Conservation (phyloP, 2,329 filamentous ascomycete species). For the Drechslerella coelobrocha region DNA sequence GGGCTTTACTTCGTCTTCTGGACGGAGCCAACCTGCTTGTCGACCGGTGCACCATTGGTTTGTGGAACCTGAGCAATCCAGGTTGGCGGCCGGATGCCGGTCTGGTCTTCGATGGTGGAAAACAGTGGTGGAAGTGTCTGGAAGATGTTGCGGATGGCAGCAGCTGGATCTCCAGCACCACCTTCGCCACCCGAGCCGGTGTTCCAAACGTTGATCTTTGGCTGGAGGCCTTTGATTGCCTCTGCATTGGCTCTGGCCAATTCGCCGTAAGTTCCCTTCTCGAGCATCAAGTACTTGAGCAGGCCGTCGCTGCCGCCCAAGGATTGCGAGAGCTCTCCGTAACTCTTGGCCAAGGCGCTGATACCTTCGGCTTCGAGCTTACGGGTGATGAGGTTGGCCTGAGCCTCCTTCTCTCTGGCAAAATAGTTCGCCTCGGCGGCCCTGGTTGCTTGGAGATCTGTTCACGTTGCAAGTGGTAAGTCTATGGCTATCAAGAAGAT, state of each 20-base stretch:
- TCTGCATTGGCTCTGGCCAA: constrained; percentile 78
- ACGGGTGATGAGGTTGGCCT: constrained; percentile 67
- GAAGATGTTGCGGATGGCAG: constrained; percentile 79
- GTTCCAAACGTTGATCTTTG: constrained; percentile 90
- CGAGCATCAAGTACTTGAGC: constrained; percentile 86
- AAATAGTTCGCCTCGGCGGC: constrained; percentile 58
- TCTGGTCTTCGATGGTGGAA: constrained; percentile 86
- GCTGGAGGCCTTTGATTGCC: constrained; percentile 77
- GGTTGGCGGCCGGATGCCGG: constrained; percentile 77
- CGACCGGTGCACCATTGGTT: constrained; percentile 36
- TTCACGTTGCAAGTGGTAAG: constrained; percentile 16
- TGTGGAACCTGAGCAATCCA: constrained; percentile 63
- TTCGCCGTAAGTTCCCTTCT: constrained; percentile 77
- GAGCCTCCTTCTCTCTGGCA: constrained; percentile 63
- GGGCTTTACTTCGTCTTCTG: constrained; percentile 11
- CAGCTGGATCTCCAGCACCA: constrained; percentile 64
- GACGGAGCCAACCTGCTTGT: constrained; percentile 18
- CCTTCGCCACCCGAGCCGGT: constrained; percentile 67
- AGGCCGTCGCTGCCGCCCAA: constrained; percentile 80
- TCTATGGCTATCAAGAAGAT: not conserved
- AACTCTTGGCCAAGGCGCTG: constrained; percentile 79
- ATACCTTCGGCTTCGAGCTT: constrained; percentile 80
- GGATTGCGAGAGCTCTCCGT: constrained; percentile 72
- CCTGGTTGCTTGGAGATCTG: constrained; percentile 45
- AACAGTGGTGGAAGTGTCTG: constrained; percentile 83